Conservation (phyloP, 2,329 filamentous ascomycete species). For the Penicillium decumbens region DNA sequence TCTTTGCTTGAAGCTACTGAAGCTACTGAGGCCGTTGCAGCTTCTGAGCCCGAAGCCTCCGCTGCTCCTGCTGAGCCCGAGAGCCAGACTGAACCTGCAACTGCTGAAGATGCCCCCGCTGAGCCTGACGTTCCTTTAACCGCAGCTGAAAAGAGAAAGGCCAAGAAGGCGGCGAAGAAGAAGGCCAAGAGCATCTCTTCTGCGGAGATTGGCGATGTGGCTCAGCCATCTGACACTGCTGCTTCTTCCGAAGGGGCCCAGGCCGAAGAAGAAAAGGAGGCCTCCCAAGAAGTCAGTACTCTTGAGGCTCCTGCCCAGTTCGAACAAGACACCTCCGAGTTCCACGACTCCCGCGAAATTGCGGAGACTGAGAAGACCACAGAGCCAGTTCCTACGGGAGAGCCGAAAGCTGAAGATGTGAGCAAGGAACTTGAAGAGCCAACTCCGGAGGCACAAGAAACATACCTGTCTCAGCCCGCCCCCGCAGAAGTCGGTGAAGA, state of each 20-base stretch:
- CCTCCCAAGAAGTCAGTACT: background rate
- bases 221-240: slow-evolving; percentile 1
- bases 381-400: background rate
- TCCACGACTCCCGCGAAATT: slow-evolving; percentile 2
- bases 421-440: slow-evolving; percentile 3
- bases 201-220: background rate
- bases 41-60: background rate
- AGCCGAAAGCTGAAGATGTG: background rate
- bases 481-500: background rate
- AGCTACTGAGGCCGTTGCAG: background rate
- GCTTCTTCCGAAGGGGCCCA: background rate
- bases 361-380: background rate
- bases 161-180: slow-evolving; percentile 17
- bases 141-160: slow-evolving; percentile 12
- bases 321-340: background rate
- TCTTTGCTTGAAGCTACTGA: background rate
- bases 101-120: background rate
- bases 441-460: background rate
- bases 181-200: slow-evolving; percentile 12
- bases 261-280: background rate
- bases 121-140: slow-evolving; percentile 7
- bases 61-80: background rate
- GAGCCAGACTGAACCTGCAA: background rate
- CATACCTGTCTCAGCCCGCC: background rate
- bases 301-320: background rate